Base-by-base conservation (phyloP, 306 rosid species). In the Cucumis melo region DNA sequence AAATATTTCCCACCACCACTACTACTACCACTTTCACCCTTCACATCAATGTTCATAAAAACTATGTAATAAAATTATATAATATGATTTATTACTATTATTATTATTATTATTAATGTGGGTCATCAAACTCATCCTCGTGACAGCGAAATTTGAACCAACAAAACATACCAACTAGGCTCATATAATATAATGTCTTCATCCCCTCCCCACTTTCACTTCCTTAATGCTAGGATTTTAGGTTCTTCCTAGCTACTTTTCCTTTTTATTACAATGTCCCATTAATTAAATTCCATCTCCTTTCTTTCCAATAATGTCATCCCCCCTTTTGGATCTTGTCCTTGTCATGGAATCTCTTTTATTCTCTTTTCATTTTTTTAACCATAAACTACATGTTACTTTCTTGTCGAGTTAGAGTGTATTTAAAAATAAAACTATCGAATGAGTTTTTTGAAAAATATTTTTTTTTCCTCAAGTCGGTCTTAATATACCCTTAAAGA, bases 161-260 rank as follows among this genome's bases (percentile, higher is more conserved):
- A 39, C 73, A 46, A 46, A 46, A 46, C 53, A 27, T n/a, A n/a
- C n/a, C 29, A 38, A 65, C 73, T 39, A 65, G 13, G 13, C 11
- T 8, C 23, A 54, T 17, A 54, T 17, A 16, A 32, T 65, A 63
- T 36, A 36, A 65, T 65, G 73, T 41, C 36, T 39, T 16, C 19
- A 6, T 32, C 20, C 14, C 73, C 73, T 27, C 29, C 29, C 73
- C 73, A 65, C 73, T n/a, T 8, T 36, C 51, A 65, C 73, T 65
- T 65, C 73, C 73, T 65, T 65, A n/a, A 65, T 65, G 73, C 73
- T 65, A 65, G 53, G 73, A 65, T 65, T 65, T 65, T 65, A 65
- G 72, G 72, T 65, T 65, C 29, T 65, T 5, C 51, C 6, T 39
- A 36, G 7, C 20, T 38, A 24, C 64, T 39, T 38, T 20, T 38